These are phyloP conservation scores for Hirsutella minnesotensis DNA, from an alignment of 2,329 filamentous ascomycete species.

Conservation along the genomic window DNA sequence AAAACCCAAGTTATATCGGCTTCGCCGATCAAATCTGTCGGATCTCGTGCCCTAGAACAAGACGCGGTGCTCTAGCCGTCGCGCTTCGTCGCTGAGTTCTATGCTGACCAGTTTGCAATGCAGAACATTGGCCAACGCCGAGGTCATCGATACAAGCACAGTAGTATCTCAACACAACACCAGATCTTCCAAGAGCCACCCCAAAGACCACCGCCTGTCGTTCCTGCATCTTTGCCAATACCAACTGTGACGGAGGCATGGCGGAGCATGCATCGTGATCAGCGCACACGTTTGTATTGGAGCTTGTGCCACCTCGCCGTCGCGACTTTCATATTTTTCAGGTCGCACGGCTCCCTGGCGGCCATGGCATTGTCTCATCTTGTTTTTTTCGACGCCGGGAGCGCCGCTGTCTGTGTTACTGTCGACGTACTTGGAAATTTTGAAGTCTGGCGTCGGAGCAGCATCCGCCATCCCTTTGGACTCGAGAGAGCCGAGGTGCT, in stretches of 20 bases:
- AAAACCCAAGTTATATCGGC: conserved; percentile 70
- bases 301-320: conserved; percentile 79
- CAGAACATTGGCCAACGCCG: conserved; percentile 83
- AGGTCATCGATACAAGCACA: conserved; percentile 96
- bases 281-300: conserved; percentile 76
- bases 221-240: conserved; percentile 84
- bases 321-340: conserved; percentile 76
- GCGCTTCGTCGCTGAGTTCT: too few relatives aligned
- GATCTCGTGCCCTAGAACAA: too few relatives aligned
- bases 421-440: conserved; percentile 95
- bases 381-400: conserved; percentile 89
- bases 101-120: neutral
- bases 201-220: conserved; percentile 69
- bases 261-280: conserved; percentile 79
- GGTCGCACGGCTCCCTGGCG: conserved; percentile 72
- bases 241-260: conserved; percentile 83
- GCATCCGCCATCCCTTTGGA: conserved; percentile 85
- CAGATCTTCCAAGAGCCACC: conserved; percentile 94
- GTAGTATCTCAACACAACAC: conserved; percentile 75
- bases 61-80: neutral
- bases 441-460: conserved; percentile 91
- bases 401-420: conserved; percentile 78
- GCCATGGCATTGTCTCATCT: conserved; percentile 88
- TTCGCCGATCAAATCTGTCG: conserved; percentile 64
- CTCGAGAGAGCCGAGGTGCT: conserved; percentile 88